Conservation (phyloP, 352 stramenopile species). For the Globisporangium echinulatum region DNA sequence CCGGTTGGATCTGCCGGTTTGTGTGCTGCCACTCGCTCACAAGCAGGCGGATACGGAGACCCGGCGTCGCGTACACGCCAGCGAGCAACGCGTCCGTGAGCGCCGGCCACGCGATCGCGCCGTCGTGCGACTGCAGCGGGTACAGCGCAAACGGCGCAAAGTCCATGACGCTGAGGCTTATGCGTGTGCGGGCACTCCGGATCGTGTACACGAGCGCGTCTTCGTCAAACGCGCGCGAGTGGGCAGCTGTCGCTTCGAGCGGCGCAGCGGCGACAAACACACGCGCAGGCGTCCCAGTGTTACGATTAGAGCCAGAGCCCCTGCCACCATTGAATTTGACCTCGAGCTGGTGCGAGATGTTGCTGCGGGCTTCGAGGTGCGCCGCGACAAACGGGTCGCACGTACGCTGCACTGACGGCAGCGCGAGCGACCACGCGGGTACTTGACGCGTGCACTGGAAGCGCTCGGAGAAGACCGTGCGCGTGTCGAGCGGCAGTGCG, state of each 20-base stretch:
- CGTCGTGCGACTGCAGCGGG: conserved; percentile 22
- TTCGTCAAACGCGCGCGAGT: conserved; percentile 59
- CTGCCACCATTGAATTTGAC: not conserved
- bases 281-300: conserved; percentile 11
- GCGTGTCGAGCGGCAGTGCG: conserved; percentile 21
- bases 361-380: conserved; percentile 32
- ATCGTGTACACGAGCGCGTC: conserved; percentile 75
- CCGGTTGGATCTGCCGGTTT: conserved; percentile 42
- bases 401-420: conserved; percentile 22
- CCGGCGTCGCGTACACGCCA: conserved; percentile 44
- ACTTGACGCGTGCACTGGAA: conserved; percentile 57
- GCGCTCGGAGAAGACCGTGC: conserved; percentile 42
- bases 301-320: conserved; percentile 7
- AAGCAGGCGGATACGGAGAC: conserved; percentile 49
- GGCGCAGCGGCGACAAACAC: conserved; percentile 66
- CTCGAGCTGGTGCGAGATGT: conserved; percentile 51
- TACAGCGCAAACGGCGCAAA: conserved; percentile 74
- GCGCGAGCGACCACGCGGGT: conserved; percentile 49
- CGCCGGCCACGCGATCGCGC: conserved; percentile 56
- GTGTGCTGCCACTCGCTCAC: conserved; percentile 79
- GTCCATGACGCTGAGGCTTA: conserved; percentile 82
- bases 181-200: conserved; percentile 32
- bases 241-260: conserved; percentile 40
- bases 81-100: conserved; percentile 57
- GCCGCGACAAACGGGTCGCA: conserved; percentile 47